Evolutionary conservation across 805 yeast species (phyloP).

Genomic region (Teunomyces lycoperdinae): DNA sequence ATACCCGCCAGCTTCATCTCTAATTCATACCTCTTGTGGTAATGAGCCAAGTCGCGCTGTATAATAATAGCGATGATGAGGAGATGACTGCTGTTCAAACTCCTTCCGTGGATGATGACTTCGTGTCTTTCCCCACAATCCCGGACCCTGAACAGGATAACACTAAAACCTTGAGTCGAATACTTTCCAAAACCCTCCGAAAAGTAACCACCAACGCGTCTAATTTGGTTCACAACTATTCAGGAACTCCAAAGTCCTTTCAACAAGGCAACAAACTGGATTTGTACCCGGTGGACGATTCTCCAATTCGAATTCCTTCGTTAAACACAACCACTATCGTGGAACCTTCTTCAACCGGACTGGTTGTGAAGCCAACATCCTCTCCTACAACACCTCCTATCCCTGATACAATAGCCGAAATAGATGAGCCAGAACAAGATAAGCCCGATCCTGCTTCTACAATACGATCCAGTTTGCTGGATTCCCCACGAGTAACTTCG

Average conservation of each 20-base stretch:
- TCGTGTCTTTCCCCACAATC: constrained; percentile 40
- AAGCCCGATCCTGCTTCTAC: not conserved
- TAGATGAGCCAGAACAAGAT: not conserved
- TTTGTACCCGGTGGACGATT: not conserved
- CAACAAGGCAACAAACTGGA: not conserved
- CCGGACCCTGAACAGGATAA: constrained; percentile 41
- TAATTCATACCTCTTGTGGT: not conserved
- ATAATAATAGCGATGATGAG: constrained; percentile 14
- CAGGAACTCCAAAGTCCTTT: constrained; percentile 4
- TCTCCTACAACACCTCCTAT: not conserved
- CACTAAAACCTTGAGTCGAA: constrained; percentile 30
- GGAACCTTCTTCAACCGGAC: not conserved
- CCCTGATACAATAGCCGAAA: not conserved
- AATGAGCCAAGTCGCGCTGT: constrained; percentile 1
- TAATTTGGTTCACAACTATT: constrained; percentile 23
- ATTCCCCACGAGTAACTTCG: constrained; percentile 31
- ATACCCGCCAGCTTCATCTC: not conserved
- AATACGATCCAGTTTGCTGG: not conserved
- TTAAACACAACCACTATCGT: not conserved
- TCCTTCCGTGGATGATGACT: constrained; percentile 21
- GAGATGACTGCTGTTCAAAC: not conserved
- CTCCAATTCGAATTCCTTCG: constrained; percentile 4
- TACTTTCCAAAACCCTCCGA: constrained; percentile 36
- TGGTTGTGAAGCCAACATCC: not conserved
- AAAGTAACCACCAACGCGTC: constrained; percentile 44